Evolutionary conservation across 1,284 basidiomycete species (phyloP).

Genomic region (Tremellales sp.): DNA sequence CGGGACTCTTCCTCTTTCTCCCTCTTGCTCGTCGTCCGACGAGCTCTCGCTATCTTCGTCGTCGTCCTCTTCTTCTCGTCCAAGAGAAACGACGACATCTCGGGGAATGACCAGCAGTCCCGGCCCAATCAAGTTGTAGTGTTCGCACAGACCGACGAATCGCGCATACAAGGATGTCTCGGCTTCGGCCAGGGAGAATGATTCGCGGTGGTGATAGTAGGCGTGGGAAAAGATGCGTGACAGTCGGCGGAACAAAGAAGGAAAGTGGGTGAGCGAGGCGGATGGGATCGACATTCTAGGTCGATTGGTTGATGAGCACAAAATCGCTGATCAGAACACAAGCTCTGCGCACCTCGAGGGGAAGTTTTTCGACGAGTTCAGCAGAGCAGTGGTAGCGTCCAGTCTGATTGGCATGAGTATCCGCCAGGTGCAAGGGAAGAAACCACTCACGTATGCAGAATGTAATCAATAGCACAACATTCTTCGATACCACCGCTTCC

Average conservation of each 20-base stretch:
- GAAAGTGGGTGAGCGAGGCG: constrained; percentile 79
- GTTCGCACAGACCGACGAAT: constrained; percentile 76
- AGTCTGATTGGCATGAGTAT: constrained; percentile 88
- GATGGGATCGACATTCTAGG: constrained; percentile 72
- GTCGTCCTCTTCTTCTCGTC: constrained; percentile 1
- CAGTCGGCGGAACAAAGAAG: constrained; percentile 62
- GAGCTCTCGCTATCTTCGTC: constrained; percentile 12
- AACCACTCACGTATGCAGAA: constrained; percentile 67
- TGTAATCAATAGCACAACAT: constrained; percentile 98
- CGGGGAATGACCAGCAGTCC: constrained; percentile 77
- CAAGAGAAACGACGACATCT: constrained; percentile 14
- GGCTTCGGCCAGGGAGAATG: constrained; percentile 55
- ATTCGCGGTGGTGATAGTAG: constrained; percentile 87
- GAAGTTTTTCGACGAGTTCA: constrained; percentile 84
- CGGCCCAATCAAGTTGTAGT: constrained; percentile 69
- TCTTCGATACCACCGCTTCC: constrained; percentile 52
- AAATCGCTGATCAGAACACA: not conserved
- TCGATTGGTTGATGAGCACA: not conserved
- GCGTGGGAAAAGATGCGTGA: constrained; percentile 95
- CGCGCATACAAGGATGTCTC: constrained; percentile 88
- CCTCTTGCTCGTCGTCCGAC: not conserved
- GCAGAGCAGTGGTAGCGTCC: constrained; percentile 86
- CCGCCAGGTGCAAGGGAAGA: constrained; percentile 50
- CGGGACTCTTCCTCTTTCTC: not conserved
- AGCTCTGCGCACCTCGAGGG: constrained; percentile 65